Evolutionary conservation across 768 basidiomycete species (phyloP), one percentile per base, ranked within the genome.

Genomic region (Collybia sp.): DNA sequence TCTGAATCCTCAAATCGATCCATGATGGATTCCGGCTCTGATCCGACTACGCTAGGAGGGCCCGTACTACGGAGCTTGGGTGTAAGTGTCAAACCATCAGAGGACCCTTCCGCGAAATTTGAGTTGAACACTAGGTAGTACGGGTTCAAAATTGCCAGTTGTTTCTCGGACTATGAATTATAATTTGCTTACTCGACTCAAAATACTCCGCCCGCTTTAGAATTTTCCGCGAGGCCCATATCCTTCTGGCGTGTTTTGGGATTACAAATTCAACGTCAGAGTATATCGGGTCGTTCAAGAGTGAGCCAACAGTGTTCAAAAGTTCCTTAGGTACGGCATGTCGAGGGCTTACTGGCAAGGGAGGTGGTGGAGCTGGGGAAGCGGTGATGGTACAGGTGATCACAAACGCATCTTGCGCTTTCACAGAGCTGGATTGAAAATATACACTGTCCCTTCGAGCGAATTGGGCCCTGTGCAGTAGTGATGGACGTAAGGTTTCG

Each of bases 241-340:
- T 86, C 35, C 65, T 70, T 17, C 64, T 61, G 12, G 66, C 65
- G 19, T 69, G 61, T 41, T 61, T 56, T 0, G 86, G 85, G 25
- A 93, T 66, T 15, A 91, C 67, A 52, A 93, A 93, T 59, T 85
- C 82, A 13, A 93, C 79, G 55, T 93, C 90, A 5, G 90, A 90
- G 54, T 92, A 93, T 11, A 76, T 58, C n/a, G 85, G 85, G 55
- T 93, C 86, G 54, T 93, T 83, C 9, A 93, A 68, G 18, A 93
- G 65, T 30, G 72, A 65, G 5, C 90, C 91, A n/a, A 92, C 71
- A 12, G 82, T 80, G 52, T 83, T 78, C 34, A 93, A 58, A 12
- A 87, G 73, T 44, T 71, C 71, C 54, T 75, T 82, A 0, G 90
- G 88, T 6, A 91, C 85, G 18, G 70, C 62, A 45, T 80, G 74